Evolutionary conservation across 2,329 filamentous ascomycete species (phyloP), one percentile per base, ranked within the genome.

Genomic region (Trichoderma pleuroti): DNA sequence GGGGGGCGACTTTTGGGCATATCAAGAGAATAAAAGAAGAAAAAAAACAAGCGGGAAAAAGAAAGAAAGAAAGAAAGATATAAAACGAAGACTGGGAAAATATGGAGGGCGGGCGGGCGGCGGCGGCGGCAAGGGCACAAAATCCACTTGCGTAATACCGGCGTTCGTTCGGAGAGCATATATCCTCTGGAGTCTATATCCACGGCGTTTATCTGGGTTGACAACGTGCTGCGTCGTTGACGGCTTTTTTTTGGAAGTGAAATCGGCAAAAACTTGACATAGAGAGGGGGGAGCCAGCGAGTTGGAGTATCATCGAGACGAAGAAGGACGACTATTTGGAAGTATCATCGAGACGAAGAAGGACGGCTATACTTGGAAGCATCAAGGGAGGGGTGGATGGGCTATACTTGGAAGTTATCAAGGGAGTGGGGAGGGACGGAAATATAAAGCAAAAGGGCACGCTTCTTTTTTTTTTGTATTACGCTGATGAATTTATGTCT

Each of bases 171-270:
- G 70, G 66, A 73, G 62, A 73, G 62, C 66, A 68, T 68, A 68
- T 42, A 71, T 71, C 68, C 56, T 56, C 57, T 66, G 68, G 71
- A 70, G 62, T 72, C 67, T 72, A 70, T 70, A 70, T 72, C 62
- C 68, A 67, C 52, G 71, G 68, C 70, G 68, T 73, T 73, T 70
- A 72, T 71, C 61, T 68, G 68, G 64, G 59, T 69, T 72, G 73
- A 67, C 59, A 71, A 71, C 56, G 70, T 49, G 56, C 73, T 62
- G 36, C 68, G 59, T 68, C 18, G 54, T 57, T 49, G 64, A 32
- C 26, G 39, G 66, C 39, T 39, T 26, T 56, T 56, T 26, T 28
- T 42, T 64, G 66, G 66, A 39, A 49, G 65, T 30, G 60, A 49
- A 28, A 60, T 49, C 39, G 46, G 59, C 42, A 21, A 52, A 52